A percentile compares a stretch with the other conserved stretches of the same genome.
Conservation (phyloP, 1,284 basidiomycete genomes). For the Gomphus sp. region DNA sequence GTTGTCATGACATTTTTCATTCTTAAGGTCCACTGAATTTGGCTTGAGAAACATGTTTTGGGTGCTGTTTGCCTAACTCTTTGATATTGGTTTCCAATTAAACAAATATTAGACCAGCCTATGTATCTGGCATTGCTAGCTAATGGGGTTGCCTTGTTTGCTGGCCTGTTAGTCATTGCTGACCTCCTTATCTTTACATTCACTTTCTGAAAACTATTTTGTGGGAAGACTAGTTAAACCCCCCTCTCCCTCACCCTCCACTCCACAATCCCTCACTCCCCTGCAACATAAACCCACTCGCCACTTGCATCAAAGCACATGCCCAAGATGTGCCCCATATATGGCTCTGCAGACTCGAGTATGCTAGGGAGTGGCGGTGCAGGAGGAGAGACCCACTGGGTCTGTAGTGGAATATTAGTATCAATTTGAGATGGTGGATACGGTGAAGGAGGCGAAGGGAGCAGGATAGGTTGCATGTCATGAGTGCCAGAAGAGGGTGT, state of each 20-base stretch:
- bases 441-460: background rate
- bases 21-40: no score
- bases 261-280: constrained; percentile 51
- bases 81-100: no score
- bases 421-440: background rate
- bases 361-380: background rate
- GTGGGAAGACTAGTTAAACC: no score
- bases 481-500: background rate
- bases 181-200: no score
- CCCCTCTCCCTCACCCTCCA: constrained; percentile 48
- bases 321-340: constrained; percentile 39
- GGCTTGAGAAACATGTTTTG: no score
- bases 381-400: background rate
- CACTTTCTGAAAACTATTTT: no score
- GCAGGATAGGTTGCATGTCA: background rate
- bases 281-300: constrained; percentile 57
- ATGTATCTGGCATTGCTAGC: no score
- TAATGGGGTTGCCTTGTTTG: no score
- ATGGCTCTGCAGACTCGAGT: background rate
- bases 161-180: no score
- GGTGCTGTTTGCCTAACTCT: no score
- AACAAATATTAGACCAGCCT: no score
- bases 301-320: constrained; percentile 68
- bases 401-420: background rate
- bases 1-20: no score